Base-by-base conservation (phyloP, 78 protist species). In the Diacronema lutheri region DNA sequence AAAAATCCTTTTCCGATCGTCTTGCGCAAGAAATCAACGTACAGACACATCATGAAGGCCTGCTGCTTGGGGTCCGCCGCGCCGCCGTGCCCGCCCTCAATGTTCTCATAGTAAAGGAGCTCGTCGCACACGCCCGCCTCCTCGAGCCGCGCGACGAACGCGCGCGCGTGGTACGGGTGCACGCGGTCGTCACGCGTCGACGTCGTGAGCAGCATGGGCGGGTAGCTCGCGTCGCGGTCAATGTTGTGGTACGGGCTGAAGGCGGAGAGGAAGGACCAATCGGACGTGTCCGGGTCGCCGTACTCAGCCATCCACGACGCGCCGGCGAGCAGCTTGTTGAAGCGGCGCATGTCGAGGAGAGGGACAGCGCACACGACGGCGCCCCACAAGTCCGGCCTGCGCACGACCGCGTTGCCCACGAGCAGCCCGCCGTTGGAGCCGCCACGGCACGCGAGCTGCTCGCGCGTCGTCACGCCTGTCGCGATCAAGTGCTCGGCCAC, bases 371-470 rank as follows among this genome's bases (percentile, higher is more conserved):
- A 85, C n/a, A 85, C 83, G 20, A 85, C 26, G 26, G 85, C 89
- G 56, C 79, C 84, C 14, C 40, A 76, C 38, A 77, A 79, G 23
- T 77, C 89, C 4, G 89, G 77, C 4, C 62, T 57, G 41, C 81
- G 84, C 33, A 5, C 71, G 19, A 81, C 57, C 74, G 41, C 38
- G 73, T 60, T 56, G 56, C 84, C 89, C 64, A 35, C 58, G 33
- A 85, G 89, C 65, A 77, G 79, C 10, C 89, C 89, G 20, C 89
- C 89, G 71, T 85, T 85, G 50, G 88, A 85, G 68, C 84, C 84
- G 62, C 88, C 88, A 38, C 10, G 55, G 46, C 37, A 31, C 12
- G 44, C 87, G 16, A 83, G 81, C 50, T 33, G 46, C 14, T 3
- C 20, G 25, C 58, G 68, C 41, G 50, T 25, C 29, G 87, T 83